A percentile compares a stretch with the other conserved stretches of the same genome.
phyloP scores from a whole-genome alignment of 495 filamentous ascomycete species.

The Penicillium dipodomyicola region DNA sequence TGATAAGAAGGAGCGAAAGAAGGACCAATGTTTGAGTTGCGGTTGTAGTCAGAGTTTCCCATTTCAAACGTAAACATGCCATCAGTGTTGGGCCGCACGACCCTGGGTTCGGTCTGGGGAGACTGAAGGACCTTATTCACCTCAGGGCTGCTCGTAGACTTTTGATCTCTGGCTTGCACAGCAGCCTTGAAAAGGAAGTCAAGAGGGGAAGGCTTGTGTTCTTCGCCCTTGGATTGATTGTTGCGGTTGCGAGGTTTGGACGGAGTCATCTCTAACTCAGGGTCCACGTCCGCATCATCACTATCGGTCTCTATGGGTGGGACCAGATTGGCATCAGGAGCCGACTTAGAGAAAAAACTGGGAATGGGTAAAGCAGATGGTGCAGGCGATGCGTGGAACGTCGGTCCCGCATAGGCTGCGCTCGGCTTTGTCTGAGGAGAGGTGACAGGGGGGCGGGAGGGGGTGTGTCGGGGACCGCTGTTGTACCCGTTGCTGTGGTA shows the following conservation, averaged over 20 bases:
- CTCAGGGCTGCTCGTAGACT: constrained; percentile 46
- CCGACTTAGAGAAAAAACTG: constrained; percentile 81
- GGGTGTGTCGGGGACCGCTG: constrained; percentile 30
- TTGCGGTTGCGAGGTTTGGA: constrained; percentile 39
- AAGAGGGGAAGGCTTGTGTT: constrained; percentile 69
- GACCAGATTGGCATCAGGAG: constrained; percentile 55
- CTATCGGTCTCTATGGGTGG: constrained; percentile 40
- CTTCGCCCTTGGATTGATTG: constrained; percentile 20
- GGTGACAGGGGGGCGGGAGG: constrained; percentile 35
- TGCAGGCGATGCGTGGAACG: constrained; percentile 92
- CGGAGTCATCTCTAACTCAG: constrained; percentile 39
- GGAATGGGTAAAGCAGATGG: constrained; percentile 91
- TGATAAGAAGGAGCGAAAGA: constrained; percentile 67
- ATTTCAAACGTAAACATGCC: constrained; percentile 68
- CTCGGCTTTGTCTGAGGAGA: constrained; percentile 49
- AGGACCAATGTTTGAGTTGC: constrained; percentile 53
- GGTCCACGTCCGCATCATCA: constrained; percentile 35
- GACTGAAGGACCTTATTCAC: constrained; percentile 34
- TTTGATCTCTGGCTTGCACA: constrained; percentile 55
- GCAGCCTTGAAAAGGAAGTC: constrained; percentile 88
- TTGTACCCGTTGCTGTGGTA: constrained; percentile 15
- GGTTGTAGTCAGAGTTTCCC: constrained; percentile 46
- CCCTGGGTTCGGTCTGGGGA: constrained; percentile 39
- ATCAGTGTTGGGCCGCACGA: constrained; percentile 33
- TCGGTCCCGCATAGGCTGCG: constrained; percentile 83